Percentiles rank a stretch among this genome's conserved stretches.
These are phyloP conservation scores for Penicillium canariense DNA, from an alignment of 495 filamentous ascomycete genomes.

Conservation along the genomic window DNA sequence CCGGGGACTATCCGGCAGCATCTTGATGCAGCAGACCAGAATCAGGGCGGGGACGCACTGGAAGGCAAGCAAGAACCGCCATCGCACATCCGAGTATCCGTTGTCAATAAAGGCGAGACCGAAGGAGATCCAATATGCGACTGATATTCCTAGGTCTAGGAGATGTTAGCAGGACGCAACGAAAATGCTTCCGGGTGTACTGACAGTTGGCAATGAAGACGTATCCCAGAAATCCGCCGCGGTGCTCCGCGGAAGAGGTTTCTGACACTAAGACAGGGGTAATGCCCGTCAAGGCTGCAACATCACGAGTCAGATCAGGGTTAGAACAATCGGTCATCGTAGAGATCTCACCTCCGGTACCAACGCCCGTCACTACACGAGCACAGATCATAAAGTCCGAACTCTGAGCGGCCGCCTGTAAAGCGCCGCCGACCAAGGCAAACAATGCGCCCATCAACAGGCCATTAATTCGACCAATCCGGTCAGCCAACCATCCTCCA, in stretches of 20 bases:
- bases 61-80: conserved; percentile 56
- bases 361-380: conserved; percentile 55
- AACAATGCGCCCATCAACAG: conserved; percentile 51
- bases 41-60: conserved; percentile 54
- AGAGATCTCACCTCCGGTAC: conserved; percentile 47
- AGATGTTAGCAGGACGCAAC: conserved; percentile 6
- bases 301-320: conserved; percentile 6
- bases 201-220: conserved; percentile 55
- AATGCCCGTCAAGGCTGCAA: conserved; percentile 46
- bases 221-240: conserved; percentile 48
- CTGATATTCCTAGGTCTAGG: conserved; percentile 54
- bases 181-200: not conserved
- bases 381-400: conserved; percentile 56
- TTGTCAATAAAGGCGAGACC: conserved; percentile 52
- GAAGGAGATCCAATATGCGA: conserved; percentile 64
- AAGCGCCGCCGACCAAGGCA: conserved; percentile 51
- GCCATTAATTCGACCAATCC: conserved; percentile 54
- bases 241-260: conserved; percentile 44
- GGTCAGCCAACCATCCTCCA: conserved; percentile 52
- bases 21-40: conserved; percentile 46
- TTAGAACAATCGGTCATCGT: not conserved
- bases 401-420: conserved; percentile 50
- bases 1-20: conserved; percentile 50
- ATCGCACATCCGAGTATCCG: conserved; percentile 49
- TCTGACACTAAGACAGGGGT: conserved; percentile 54